Evolutionary conservation across 805 yeast species (phyloP), one percentile per base, ranked within the genome.

Genomic region (Metschnikowia orientalis): DNA sequence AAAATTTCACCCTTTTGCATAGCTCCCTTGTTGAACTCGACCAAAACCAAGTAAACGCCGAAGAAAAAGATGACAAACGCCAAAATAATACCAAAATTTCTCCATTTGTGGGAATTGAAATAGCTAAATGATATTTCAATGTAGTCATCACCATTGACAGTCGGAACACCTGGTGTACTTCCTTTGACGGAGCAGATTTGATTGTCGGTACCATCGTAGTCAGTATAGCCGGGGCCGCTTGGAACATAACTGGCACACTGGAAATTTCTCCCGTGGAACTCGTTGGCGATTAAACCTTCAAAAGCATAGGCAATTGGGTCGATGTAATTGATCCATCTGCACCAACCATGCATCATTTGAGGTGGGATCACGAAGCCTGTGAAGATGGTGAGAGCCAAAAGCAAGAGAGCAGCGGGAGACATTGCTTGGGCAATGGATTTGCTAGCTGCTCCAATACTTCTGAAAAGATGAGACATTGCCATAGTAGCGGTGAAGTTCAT

Each of bases 1-100:
- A 79, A 58, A 19, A 81, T 67, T 56, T 81, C 89, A 65, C 89
- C 89, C 57, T 76, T 76, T 55, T 77, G 83, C 63, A 70, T 67
- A 3, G 83, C 75, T 52, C 80, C 77, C 50, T 69, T 71, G 47
- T 76, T 75, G 41, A 49, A 59, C 52, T 82, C 89, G 33, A 76
- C 69, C 37, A 76, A 61, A 3, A 60, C 21, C 38, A 82, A 53
- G 53, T 81, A 80, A 8, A 73, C 61, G 32, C 43, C 6, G 13
- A 35, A 30, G 14, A 30, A 34, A 30, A 63, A 41, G 6, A 45
- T 58, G 40, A 73, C 65, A 47, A 61, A 78, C 27, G 67, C 67
- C 38, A 70, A 54, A 56, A 73, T 59, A 45, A 77, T 67, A 44
- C 84, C 84, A 38, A 66, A 66, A 49, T 78, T 73, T 66, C 83